phyloP scores from a whole-genome alignment of 2,329 filamentous ascomycete species.

The Ascochyta clinopodiicola region DNA sequence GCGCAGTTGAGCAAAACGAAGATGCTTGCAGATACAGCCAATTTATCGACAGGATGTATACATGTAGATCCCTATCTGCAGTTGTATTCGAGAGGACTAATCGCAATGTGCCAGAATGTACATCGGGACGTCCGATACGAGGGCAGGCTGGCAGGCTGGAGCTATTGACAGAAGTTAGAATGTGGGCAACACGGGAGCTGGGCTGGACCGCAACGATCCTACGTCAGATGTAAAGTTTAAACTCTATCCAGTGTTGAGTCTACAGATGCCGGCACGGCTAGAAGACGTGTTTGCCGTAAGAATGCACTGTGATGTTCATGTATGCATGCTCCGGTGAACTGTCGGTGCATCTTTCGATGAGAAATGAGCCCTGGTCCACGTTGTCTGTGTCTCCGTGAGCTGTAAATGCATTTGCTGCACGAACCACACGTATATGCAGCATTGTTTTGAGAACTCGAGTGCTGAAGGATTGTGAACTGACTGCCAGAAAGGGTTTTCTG shows the following conservation, averaged over 20 bases:
- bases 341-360: not conserved
- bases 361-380: not conserved
- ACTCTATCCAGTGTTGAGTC: not conserved
- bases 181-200: not conserved
- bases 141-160: not conserved
- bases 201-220: constrained; percentile 4
- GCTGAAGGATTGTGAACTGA: not conserved
- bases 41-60: not conserved
- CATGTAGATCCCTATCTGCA: not conserved
- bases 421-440: not conserved
- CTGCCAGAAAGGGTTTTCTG: not conserved
- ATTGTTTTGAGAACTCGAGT: not conserved
- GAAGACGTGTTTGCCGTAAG: not conserved
- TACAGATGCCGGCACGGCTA: not conserved
- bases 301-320: not conserved
- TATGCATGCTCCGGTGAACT: too few relatives aligned
- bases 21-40: not conserved
- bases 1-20: not conserved
- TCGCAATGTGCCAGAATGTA: not conserved
- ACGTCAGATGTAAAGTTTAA: not conserved
- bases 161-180: not conserved
- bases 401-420: not conserved
- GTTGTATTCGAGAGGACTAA: not conserved
- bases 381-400: not conserved
- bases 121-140: not conserved